These are phyloP conservation scores for Carpinus fangiana DNA, from an alignment of 306 rosid genomes.

Conservation along the genomic window DNA sequence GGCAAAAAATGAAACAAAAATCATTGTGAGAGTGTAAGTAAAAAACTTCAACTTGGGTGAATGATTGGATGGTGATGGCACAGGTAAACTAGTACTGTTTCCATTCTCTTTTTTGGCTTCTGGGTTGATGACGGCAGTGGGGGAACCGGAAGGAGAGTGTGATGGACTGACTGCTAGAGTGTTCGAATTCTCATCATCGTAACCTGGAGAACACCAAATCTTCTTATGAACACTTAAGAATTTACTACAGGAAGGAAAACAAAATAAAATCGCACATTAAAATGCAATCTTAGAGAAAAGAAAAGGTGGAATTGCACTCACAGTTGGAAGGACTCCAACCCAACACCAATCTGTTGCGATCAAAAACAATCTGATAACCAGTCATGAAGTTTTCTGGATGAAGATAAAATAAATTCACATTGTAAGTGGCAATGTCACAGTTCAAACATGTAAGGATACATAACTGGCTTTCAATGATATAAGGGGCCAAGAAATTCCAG, in stretches of 20 bases:
- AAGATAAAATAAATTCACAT: conserved; percentile 15
- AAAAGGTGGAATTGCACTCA: conserved; percentile 38
- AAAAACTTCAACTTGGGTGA: conserved; percentile 44
- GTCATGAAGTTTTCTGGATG: conserved; percentile 92
- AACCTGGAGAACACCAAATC: no score
- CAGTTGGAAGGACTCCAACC: conserved; percentile 80
- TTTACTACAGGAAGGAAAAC: no score
- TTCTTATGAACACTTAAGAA: no score
- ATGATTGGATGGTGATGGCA: conserved; percentile 16
- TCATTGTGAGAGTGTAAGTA: conserved; percentile 21
- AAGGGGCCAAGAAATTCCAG: background rate
- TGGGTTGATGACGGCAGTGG: conserved; percentile 51
- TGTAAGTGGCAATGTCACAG: background rate
- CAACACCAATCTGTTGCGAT: conserved; percentile 65
- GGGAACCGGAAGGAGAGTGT: conserved; percentile 40
- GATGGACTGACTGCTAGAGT: conserved; percentile 42
- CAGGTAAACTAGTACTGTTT: conserved; percentile 27
- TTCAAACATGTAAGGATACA: no score
- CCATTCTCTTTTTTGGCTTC: conserved; percentile 33
- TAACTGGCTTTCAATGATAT: background rate
- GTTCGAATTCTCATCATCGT: conserved; percentile 28
- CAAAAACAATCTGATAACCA: conserved; percentile 70
- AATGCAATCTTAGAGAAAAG: background rate
- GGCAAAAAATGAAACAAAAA: conserved; percentile 42
- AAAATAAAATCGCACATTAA: background rate